Evolutionary conservation across 768 basidiomycete species (phyloP).

Genomic region (Glaciozyma martinii): DNA sequence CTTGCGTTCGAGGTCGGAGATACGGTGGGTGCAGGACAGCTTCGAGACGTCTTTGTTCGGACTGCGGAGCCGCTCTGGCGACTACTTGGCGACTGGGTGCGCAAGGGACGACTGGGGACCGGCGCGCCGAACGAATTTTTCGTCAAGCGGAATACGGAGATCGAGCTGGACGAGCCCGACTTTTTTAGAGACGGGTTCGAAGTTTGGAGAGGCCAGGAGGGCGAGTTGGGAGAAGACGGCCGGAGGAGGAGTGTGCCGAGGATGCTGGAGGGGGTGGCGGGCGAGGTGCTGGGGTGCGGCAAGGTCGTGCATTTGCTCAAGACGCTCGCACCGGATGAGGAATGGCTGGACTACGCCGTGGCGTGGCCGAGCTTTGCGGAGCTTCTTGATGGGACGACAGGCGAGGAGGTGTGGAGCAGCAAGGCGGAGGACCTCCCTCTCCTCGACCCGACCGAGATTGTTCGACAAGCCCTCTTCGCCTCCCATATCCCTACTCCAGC

Average conservation of each 20-base stretch:
- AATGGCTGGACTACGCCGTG: neutral
- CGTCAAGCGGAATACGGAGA: neutral
- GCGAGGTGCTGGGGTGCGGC: neutral
- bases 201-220: neutral
- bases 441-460: neutral
- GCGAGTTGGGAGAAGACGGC: neutral
- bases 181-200: neutral
- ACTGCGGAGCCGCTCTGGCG: neutral
- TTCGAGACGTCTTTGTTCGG: neutral
- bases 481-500: neutral
- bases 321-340: neutral
- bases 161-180: neutral
- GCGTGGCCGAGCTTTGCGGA: neutral
- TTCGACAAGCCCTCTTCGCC: neutral
- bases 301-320: neutral
- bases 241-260: neutral
- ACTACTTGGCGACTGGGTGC: conserved; percentile 1
- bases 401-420: neutral
- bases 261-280: neutral
- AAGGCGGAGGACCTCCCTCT: neutral
- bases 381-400: neutral
- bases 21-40: neutral
- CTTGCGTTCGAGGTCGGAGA: neutral
- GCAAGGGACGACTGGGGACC: neutral
- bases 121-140: neutral